These are phyloP conservation scores for Rosa lucieae DNA, from an alignment of 306 rosid species.

Conservation along the genomic window DNA sequence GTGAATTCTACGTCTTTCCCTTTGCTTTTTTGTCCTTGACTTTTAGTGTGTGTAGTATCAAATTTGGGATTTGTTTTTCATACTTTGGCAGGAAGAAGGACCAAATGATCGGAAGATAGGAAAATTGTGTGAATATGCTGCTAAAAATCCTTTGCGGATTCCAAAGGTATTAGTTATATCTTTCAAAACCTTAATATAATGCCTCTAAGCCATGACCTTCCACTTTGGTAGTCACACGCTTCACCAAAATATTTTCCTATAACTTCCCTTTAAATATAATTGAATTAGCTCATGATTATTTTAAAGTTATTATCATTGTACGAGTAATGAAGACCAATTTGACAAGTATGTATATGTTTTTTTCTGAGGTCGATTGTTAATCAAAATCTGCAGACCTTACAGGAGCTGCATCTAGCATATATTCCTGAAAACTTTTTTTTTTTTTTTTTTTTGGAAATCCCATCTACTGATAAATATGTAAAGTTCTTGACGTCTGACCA, in stretches of 20 bases:
- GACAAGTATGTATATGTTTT: conserved; percentile 1
- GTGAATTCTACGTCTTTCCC: background rate
- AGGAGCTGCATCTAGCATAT: background rate
- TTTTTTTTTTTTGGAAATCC: background rate
- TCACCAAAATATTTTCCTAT: background rate
- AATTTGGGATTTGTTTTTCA: conserved; percentile 16
- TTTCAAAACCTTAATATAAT: background rate
- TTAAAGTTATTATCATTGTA: background rate
- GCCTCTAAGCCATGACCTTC: background rate
- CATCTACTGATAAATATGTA: background rate
- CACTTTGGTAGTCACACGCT: background rate
- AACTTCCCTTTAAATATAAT: background rate
- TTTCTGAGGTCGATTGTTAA: background rate
- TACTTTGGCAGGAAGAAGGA: conserved; percentile 72
- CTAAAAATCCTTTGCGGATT: conserved; percentile 90
- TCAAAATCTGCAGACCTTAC: background rate
- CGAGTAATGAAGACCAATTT: background rate
- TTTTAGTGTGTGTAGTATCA: background rate
- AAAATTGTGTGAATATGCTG: conserved; percentile 85
- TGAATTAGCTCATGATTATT: background rate
- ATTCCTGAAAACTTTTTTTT: conserved; percentile 11
- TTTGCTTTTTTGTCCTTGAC: background rate
- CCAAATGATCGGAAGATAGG: conserved; percentile 90
- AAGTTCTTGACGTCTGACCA: conserved; percentile 4
- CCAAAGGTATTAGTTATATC: conserved; percentile 61